These are phyloP conservation scores for Apiotrichum mycotoxinovorans DNA, from an alignment of 1,284 basidiomycete genomes.

Conservation along the genomic window DNA sequence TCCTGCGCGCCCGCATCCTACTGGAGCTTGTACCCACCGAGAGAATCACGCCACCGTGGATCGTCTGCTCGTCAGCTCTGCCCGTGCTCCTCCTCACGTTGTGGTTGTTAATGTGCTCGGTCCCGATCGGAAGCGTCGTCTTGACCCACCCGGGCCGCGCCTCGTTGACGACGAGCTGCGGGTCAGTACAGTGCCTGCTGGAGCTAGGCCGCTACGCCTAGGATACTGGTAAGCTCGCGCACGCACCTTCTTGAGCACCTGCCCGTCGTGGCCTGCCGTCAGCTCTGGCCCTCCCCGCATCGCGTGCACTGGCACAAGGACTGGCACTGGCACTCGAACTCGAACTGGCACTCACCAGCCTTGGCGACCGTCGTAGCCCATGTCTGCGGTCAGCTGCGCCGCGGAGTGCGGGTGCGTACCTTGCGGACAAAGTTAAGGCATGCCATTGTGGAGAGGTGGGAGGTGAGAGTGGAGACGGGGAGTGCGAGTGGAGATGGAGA, in stretches of 20 bases:
- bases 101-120: constrained; percentile 48
- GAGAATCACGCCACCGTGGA: constrained; percentile 50
- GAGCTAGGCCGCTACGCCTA: too few relatives aligned
- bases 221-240: too few relatives aligned
- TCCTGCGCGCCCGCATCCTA: too few relatives aligned
- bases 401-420: constrained; percentile 13
- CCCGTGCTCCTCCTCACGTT: constrained; percentile 27
- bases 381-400: constrained; percentile 17
- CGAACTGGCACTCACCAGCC: constrained; percentile 32
- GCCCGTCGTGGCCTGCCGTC: constrained; percentile 28
- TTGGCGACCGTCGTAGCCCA: constrained; percentile 39
- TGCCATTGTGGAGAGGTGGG: constrained; percentile 17
- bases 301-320: too few relatives aligned
- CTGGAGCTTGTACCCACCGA: constrained; percentile 28
- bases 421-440: constrained; percentile 31
- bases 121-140: constrained; percentile 39
- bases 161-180: constrained; percentile 27
- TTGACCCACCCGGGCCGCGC: constrained; percentile 40
- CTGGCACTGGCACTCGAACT: too few relatives aligned
- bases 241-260: constrained; percentile 13
- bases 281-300: background rate
- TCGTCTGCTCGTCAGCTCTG: constrained; percentile 33
- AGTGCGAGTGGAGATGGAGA: background rate
- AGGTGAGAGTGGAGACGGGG: background rate
- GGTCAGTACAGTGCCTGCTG: background rate